Conservation (phyloP, 1,284 basidiomycete species). For the Ustilago cynodontis region DNA sequence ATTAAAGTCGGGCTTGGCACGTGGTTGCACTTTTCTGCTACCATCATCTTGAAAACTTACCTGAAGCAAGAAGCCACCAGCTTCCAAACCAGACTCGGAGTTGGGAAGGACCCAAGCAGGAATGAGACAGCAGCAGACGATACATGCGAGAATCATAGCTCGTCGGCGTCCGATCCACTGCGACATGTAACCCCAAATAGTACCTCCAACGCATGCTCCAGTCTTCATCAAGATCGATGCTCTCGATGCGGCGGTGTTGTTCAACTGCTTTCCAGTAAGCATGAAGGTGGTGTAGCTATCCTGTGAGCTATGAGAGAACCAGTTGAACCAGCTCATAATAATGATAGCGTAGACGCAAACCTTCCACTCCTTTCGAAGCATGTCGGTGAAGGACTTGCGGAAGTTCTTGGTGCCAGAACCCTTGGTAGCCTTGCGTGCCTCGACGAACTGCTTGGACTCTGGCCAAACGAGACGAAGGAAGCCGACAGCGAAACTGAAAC, state of each 20-base stretch:
- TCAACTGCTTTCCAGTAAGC: conserved; percentile 43
- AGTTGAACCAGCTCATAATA: conserved; percentile 51
- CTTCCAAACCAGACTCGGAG: conserved; percentile 47
- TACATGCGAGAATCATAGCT: conserved; percentile 45
- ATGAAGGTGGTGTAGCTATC: conserved; percentile 58
- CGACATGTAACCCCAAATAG: conserved; percentile 54
- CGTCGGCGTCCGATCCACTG: conserved; percentile 57
- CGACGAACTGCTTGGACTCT: conserved; percentile 58
- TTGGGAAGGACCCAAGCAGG: conserved; percentile 62
- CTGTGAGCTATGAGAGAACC: conserved; percentile 37
- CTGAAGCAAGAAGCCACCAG: conserved; percentile 56
- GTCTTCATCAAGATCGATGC: conserved; percentile 57
- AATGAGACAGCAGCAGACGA: conserved; percentile 47
- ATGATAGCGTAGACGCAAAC: conserved; percentile 38
- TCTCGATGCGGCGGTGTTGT: conserved; percentile 43
- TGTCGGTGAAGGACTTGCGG: conserved; percentile 19
- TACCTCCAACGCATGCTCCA: conserved; percentile 53
- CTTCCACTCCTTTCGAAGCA: conserved; percentile 47
- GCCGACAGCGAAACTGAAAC: conserved; percentile 41
- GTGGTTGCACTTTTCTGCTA: conserved; percentile 5
- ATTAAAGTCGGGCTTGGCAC: conserved; percentile 1
- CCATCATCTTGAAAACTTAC: conserved; percentile 13
- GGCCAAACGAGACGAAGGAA: conserved; percentile 49
- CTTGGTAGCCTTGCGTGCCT: conserved; percentile 38
- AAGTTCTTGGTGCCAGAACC: conserved; percentile 49